Evolutionary conservation across 179 eudicot species (phyloP).

Genomic region (Gypsophila paniculata): DNA sequence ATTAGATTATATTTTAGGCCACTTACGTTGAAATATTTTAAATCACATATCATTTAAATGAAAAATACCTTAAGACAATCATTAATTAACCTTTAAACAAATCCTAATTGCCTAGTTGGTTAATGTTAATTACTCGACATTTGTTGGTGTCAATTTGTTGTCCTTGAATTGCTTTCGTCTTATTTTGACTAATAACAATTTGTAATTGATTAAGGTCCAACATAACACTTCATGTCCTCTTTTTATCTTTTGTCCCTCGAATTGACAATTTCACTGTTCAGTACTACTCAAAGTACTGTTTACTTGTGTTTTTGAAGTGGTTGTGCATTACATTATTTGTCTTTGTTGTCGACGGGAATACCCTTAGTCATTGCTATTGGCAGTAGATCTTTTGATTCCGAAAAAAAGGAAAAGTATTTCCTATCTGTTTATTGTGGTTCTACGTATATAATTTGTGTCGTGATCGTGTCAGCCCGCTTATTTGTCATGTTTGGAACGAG

Average conservation of each 20-base stretch:
- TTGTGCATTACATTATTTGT: background rate
- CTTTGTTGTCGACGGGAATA: too few species aligned
- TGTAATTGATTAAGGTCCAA: constrained; percentile 24
- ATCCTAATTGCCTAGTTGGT: constrained; percentile 26
- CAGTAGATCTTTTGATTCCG: too few species aligned
- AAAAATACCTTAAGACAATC: too few species aligned
- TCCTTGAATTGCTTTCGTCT: constrained; percentile 1
- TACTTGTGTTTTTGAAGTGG: background rate
- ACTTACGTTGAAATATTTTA: too few species aligned
- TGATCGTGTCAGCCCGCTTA: too few species aligned
- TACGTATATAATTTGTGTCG: too few species aligned
- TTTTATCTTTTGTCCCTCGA: constrained; percentile 13
- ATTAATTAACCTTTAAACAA: constrained; percentile 9
- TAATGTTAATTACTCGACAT: constrained; percentile 23
- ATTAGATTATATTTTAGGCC: too few species aligned
- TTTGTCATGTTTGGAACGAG: too few species aligned
- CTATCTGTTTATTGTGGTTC: too few species aligned
- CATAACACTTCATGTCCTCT: constrained; percentile 12
- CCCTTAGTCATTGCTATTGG: too few species aligned
- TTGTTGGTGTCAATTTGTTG: constrained; percentile 28
- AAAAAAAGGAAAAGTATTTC: too few species aligned
- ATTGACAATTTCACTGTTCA: constrained; percentile 3
- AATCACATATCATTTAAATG: too few species aligned
- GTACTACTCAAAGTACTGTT: background rate
- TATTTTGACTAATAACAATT: constrained; percentile 2